Conservation (phyloP, 2,329 filamentous ascomycete genomes). For the Hypoxylon sp. region DNA sequence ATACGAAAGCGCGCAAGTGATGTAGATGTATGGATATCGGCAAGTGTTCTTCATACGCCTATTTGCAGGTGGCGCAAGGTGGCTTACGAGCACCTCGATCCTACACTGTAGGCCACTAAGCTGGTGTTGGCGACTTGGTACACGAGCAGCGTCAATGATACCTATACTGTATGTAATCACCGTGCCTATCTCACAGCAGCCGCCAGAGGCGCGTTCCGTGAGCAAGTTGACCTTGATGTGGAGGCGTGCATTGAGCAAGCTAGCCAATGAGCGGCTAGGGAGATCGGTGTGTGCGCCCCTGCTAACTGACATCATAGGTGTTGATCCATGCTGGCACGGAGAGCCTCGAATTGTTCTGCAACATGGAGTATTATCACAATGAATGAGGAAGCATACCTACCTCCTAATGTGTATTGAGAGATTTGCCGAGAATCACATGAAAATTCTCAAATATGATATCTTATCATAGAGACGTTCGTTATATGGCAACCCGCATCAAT, state of each 20-base stretch:
- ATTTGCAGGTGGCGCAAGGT: constrained; percentile 15
- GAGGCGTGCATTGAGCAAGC: constrained; percentile 10
- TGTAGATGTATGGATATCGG: background rate
- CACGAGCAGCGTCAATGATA: constrained; percentile 24
- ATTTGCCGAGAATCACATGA: background rate
- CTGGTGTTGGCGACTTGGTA: constrained; percentile 15
- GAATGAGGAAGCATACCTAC: background rate
- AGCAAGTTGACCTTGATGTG: constrained; percentile 7
- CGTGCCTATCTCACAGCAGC: constrained; percentile 10
- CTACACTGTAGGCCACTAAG: background rate
- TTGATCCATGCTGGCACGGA: constrained; percentile 11
- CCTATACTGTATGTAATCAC: constrained; percentile 31
- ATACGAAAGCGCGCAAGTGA: constrained; percentile 6
- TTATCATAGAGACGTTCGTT: constrained; percentile 15
- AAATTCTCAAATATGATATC: background rate
- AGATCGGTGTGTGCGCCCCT: constrained; percentile 18
- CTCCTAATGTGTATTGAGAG: too few relatives aligned
- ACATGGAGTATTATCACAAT: background rate
- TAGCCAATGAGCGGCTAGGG: constrained; percentile 14
- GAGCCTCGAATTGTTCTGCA: constrained; percentile 17
- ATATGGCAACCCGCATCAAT: constrained; percentile 25
- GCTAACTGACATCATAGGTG: constrained; percentile 39
- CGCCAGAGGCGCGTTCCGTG: constrained; percentile 31
- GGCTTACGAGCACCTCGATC: constrained; percentile 6
- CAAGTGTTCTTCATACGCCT: constrained; percentile 10